Evolutionary conservation across 345 rosid species (phyloP).

Genomic region (Eucalyptus marginata): DNA sequence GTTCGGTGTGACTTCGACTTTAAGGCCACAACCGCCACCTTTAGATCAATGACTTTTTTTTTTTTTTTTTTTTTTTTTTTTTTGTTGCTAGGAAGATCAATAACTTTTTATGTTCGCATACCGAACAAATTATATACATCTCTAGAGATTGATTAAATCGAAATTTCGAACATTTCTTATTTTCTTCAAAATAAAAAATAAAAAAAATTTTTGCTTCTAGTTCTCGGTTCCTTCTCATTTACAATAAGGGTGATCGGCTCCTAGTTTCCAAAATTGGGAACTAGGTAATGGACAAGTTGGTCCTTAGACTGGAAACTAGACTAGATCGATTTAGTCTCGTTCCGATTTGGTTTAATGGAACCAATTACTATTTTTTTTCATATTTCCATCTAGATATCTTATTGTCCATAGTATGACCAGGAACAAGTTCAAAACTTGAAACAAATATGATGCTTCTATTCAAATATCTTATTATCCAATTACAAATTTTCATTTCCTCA

Average conservation of each 20-base stretch:
- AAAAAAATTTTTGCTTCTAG: neutral
- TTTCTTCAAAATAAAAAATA: neutral
- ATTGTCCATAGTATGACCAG: too few relatives aligned
- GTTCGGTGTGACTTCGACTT: neutral
- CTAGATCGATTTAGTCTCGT: rapidly evolving
- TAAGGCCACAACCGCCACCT: neutral
- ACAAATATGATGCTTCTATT: too few relatives aligned
- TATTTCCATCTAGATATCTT: too few relatives aligned
- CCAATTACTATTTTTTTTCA: too few relatives aligned
- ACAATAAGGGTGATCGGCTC: too few relatives aligned
- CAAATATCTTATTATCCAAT: too few relatives aligned
- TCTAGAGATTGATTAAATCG: neutral
- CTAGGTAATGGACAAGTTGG: too few relatives aligned
- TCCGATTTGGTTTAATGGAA: rapidly evolving
- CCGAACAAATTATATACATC: neutral
- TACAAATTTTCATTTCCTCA: too few relatives aligned
- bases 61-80: too few relatives aligned
- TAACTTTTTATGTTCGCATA: neutral
- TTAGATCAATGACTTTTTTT: neutral
- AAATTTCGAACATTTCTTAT: neutral
- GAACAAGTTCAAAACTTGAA: too few relatives aligned
- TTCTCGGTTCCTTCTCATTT: neutral
- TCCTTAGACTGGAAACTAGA: too few relatives aligned
- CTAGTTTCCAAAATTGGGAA: too few relatives aligned
- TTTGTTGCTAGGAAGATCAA: neutral